Percentiles rank a stretch among this genome's conserved stretches.
Conservation (phyloP, 2,329 filamentous ascomycete genomes). For the Hymenotorrendiella dingleyae region DNA sequence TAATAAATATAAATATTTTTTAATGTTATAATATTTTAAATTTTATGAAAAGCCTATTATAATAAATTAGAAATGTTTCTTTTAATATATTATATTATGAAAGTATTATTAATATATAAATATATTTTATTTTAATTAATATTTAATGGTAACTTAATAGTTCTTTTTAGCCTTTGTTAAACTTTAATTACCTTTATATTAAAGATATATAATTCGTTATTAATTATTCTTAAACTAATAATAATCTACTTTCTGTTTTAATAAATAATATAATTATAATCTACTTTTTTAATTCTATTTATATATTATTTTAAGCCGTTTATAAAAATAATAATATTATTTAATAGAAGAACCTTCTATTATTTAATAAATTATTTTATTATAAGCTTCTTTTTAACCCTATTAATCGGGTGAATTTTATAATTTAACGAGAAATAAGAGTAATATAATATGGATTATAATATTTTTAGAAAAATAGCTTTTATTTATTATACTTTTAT, state of each 20-base stretch:
- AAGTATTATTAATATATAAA: neutral
- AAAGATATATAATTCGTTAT: neutral
- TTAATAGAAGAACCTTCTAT: neutral
- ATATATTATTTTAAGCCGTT: neutral
- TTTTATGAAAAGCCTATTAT: neutral
- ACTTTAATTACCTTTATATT: neutral
- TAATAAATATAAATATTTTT: too few relatives aligned
- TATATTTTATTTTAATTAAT: neutral
- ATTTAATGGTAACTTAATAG: neutral
- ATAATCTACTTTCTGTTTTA: neutral
- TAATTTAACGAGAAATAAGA: neutral
- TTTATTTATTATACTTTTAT: neutral
- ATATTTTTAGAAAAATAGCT: neutral
- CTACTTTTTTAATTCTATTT: neutral
- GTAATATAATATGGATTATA: neutral
- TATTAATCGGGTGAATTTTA: neutral
- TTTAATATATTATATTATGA: neutral
- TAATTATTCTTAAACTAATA: neutral
- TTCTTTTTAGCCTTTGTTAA: neutral
- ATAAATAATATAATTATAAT: neutral
- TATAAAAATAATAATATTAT: neutral
- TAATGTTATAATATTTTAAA: too few relatives aligned
- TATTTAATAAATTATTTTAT: neutral
- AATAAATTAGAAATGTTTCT: neutral
- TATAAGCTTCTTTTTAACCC: neutral